Evolutionary conservation across 768 basidiomycete genomes (phyloP).

Genomic region (Tylopilus sp.): DNA sequence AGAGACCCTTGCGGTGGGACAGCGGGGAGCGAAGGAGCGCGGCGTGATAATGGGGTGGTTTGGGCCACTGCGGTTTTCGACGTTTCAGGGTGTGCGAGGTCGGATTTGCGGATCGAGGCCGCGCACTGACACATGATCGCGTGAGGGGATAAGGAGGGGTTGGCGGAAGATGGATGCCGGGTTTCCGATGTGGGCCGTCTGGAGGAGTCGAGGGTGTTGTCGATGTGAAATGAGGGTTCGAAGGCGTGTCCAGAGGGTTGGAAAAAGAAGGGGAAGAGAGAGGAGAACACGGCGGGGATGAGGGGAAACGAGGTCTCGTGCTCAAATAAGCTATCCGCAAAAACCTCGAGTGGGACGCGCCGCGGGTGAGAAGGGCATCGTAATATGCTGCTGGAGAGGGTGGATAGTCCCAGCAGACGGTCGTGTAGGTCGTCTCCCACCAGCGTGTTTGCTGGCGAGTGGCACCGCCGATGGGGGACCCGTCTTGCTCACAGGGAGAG

Average conservation of each 20-base stretch:
- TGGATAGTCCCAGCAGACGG: slow-evolving; percentile 23
- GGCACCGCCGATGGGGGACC: not conserved
- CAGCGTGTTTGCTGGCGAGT: slow-evolving; percentile 5
- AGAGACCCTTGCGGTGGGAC: slow-evolving; percentile 24
- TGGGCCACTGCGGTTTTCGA: slow-evolving; percentile 19
- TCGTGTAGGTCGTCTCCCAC: slow-evolving; percentile 12
- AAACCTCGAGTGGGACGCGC: slow-evolving; percentile 28
- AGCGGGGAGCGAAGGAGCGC: slow-evolving; percentile 26
- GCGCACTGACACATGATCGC: not conserved
- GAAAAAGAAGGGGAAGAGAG: not conserved
- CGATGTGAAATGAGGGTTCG: not conserved
- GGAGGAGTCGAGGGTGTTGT: not conserved
- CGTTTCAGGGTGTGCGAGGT: slow-evolving; percentile 6
- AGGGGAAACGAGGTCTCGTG: slow-evolving; percentile 1
- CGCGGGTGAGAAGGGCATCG: slow-evolving; percentile 22
- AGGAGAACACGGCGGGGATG: not conserved
- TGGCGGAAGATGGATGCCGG: not conserved
- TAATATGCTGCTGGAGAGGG: slow-evolving; percentile 10
- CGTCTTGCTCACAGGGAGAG: not conserved
- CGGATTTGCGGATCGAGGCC: slow-evolving; percentile 8
- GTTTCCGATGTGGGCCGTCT: not conserved
- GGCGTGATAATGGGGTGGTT: slow-evolving; percentile 28
- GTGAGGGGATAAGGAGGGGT: not conserved
- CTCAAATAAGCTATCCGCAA: slow-evolving; percentile 23
- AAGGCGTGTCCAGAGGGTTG: not conserved